Base-by-base conservation (phyloP, 441 rosid genomes). In the Aquilaria agallochum region DNA sequence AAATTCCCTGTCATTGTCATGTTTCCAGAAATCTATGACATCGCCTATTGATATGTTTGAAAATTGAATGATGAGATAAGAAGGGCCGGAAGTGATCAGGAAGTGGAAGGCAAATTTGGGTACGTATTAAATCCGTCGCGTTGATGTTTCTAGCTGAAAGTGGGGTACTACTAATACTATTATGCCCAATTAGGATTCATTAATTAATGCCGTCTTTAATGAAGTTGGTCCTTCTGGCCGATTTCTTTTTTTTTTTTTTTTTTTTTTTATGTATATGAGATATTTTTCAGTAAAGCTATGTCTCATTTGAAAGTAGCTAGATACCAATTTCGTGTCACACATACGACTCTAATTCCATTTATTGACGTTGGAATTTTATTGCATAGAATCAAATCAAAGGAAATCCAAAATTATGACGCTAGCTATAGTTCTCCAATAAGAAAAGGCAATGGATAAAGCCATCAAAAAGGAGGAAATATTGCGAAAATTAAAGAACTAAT, bases 81-180 rank as follows among this genome's bases (percentile, higher is more conserved):
- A 59, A 51, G 31, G 27, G 8, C 30, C 30, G 36, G 31, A 60
- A 36, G 42, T 36, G 42, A 36, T 36, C 42, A 36, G 5, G 6
- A 20, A 20, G 27, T 20, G 27, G 27, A 20, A 20, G 27, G 27
- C 27, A 20, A 20, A 20, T 20, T 20, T 20, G 27, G 27, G 27
- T 20, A 20, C 27, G 7, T 4, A 45, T 60, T 53, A 48, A 42
- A 52, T 60, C 66, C 59, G 55, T 49, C 57, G 70, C 61, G 72
- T 64, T 74, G 64, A 72, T 69, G 64, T 64, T 11, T 74, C 55
- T 48, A 31, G 64, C 55, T 72, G 74, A 60, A 63, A 59, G 70
- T 73, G 76, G 69, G 72, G 42, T 20, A 20, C 27, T 20, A 20
- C 27, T 20, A 20, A 20, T 1, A 20, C 27, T 20, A 20, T 52